Evolutionary conservation across 345 rosid species (phyloP).

Genomic region (Eucalyptus camaldulensis): DNA sequence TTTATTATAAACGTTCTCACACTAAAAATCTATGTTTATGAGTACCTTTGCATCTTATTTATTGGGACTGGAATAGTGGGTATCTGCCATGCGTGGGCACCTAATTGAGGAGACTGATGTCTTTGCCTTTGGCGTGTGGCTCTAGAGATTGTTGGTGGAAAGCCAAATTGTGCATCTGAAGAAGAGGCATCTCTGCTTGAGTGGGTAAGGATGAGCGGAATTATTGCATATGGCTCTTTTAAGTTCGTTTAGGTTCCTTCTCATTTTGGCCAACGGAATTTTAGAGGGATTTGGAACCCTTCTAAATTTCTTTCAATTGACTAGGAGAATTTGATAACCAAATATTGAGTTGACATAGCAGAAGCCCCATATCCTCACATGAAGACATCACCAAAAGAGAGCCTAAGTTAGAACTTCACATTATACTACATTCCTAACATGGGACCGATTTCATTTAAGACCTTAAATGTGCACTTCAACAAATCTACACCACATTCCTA

Average conservation of each 20-base stretch:
- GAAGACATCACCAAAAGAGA: neutral
- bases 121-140: constrained; percentile 55
- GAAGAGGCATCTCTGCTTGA: constrained; percentile 55
- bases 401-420: neutral
- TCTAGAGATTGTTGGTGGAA: constrained; percentile 52
- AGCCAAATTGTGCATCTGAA: constrained; percentile 36
- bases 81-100: constrained; percentile 66
- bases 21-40: neutral
- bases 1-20: neutral
- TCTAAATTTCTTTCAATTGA: neutral
- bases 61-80: constrained; percentile 8
- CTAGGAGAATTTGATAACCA: neutral
- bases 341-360: neutral
- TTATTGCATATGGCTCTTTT: neutral
- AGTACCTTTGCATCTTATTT: neutral
- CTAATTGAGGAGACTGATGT: constrained; percentile 67
- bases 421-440: too few species aligned
- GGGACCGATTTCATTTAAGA: too few species aligned
- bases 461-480: too few species aligned
- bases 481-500: too few species aligned
- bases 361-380: neutral
- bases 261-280: too few species aligned
- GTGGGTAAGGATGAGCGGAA: constrained; percentile 23
- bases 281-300: too few species aligned
- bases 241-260: neutral